Evolutionary conservation across 768 basidiomycete genomes (phyloP), one percentile per base, ranked within the genome.

Genomic region (Boletus bicolor): DNA sequence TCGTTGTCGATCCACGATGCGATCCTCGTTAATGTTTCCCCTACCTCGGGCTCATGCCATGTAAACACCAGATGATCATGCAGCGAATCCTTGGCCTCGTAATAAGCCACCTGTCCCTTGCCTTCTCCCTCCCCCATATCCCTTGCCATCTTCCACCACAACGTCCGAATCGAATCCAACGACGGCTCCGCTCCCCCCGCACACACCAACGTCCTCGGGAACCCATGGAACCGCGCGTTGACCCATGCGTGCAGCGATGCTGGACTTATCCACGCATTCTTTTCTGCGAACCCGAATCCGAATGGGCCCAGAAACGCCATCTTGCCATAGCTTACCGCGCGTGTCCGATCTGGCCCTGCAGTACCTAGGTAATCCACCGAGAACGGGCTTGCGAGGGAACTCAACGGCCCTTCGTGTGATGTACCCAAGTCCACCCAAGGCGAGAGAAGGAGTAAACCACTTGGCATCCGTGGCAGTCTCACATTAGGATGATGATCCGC

Each of bases 201-300:
- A 21, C 79, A 75, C 35, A 88, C 77, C 65, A 84, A 82, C 0
- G 85, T 86, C 49, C 78, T 72, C 3, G 85, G 86, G 64, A 83
- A 87, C 7, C 76, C 78, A 41, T 72, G 72, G 67, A 86, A 88
- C 47, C 72, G 62, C 8, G 78, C 71, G 2, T 61, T 36, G 35
- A 78, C 64, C 11, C 64, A 64, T 1, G 77, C 68, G 44, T 78
- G 64, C 24, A 75, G 61, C 5, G 82, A 84, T 14, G 79, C 80
- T 4, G 86, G 85, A 0, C 85, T 87, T 28, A 88, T 73, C 61
- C 83, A 86, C n/a, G 67, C 71, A 54, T 79, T 83, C 12, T 70
- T 71, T 14, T 78, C 76, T 10, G 78, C 77, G 9, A 75, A 75
- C 5, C 72, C 78, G 2, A 70, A 54, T 6, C 78, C 82, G 50